Base-by-base conservation (phyloP, 352 stramenopile genomes). In the Pythium scleroteichum region DNA sequence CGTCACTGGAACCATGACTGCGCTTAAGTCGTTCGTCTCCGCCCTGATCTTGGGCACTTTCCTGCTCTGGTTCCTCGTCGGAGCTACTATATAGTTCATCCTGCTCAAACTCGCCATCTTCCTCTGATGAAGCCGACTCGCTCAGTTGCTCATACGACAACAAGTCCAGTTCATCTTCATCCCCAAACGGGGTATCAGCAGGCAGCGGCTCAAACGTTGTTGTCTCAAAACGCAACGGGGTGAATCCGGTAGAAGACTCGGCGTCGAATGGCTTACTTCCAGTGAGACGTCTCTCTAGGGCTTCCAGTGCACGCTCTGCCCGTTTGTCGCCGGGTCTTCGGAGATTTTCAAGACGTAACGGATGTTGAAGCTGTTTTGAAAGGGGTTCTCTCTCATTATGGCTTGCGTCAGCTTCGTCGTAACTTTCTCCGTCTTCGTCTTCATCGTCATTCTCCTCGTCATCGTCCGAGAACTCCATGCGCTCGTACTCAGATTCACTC, bases 401-500 rank as follows among this genome's bases (percentile, higher is more conserved):
- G 39, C 33, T 64, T 7, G 20, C 5, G 29, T 55, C 19, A 5
- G 22, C 16, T 41, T 57, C 53, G 27, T 54, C 22, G 16, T 45
- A 24, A 48, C 27, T 57, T 5, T 45, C 19, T 7, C 73, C 56
- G 12, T 68, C 67, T 17, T 75, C 56, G 12, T 74, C 62, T 14
- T 68, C 69, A 6, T 71, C 62, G 0, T 72, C 75, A 1, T 71
- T n/a, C n/a, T n/a, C 62, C 1, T 87, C 79, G 5, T 88, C 79
- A 40, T 83, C 76, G 44, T 94, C 84, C 1, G 68, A 85, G 16
- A 94, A 66, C 47, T 90, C 84, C 54, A 93, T 66, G 40, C 84
- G 76, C 66, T 93, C 84, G 51, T 88, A 90, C 8, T 92, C 84
- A 0, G 81, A 90, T 39, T 91, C 80, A 45, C 73, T 88, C n/a